phyloP scores from a whole-genome alignment of 257 asterid species.

The Solanum tacnaense region DNA sequence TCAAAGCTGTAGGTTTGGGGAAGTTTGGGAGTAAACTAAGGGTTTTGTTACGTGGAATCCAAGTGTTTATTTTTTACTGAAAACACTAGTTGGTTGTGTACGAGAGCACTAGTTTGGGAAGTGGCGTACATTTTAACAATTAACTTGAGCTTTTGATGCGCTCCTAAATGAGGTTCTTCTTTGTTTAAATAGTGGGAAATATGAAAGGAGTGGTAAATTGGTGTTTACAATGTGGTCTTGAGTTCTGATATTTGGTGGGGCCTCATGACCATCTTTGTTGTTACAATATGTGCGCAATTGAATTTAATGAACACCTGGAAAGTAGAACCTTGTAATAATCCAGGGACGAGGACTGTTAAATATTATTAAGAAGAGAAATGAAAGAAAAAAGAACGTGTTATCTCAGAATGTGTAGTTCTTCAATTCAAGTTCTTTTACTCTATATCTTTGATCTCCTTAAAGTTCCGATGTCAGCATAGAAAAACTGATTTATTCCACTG shows the following conservation, averaged over 20 bases:
- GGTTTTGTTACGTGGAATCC: neutral
- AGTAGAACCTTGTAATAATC: neutral
- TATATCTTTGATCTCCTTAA: neutral
- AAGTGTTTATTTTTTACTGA: neutral
- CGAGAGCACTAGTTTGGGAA: neutral
- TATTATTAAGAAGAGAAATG: neutral
- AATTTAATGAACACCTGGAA: neutral
- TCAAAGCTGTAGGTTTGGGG: neutral
- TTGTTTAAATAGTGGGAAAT: neutral
- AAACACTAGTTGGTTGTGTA: neutral
- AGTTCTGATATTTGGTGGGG: neutral
- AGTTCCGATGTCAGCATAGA: neutral
- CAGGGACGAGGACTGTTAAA: neutral
- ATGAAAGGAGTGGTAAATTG: neutral
- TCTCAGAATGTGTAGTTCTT: neutral
- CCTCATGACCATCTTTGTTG: neutral
- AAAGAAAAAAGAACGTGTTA: neutral
- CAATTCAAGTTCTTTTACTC: neutral
- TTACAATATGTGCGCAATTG: neutral
- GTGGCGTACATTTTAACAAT: neutral
- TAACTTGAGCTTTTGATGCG: neutral
- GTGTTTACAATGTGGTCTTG: neutral
- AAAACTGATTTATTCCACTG: no score
- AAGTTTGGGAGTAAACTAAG: neutral
- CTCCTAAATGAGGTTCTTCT: neutral